phyloP scores from a whole-genome alignment of 2,329 filamentous ascomycete genomes.

The Xylaria sp. region DNA sequence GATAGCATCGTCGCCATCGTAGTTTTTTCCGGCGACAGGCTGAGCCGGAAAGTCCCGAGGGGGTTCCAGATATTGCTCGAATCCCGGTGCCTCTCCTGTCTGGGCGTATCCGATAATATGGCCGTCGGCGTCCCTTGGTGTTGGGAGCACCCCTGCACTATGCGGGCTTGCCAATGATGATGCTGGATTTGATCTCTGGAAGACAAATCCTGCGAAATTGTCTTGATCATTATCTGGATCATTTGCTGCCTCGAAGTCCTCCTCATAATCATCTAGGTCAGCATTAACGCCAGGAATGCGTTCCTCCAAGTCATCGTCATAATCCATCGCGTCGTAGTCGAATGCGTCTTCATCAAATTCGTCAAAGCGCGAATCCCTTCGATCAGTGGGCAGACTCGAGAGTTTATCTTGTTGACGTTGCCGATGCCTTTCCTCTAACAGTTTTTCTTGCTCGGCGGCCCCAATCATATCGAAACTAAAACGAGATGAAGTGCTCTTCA shows the following conservation, averaged over 20 bases:
- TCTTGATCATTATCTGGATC: constrained; percentile 68
- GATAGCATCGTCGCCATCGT: constrained; percentile 39
- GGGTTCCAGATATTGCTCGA: constrained; percentile 37
- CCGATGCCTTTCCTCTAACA: constrained; percentile 78
- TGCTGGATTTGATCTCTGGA: constrained; percentile 64
- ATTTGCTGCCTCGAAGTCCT: constrained; percentile 52
- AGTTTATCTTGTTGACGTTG: constrained; percentile 73
- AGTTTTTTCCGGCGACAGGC: constrained; percentile 19
- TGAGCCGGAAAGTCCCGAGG: constrained; percentile 24
- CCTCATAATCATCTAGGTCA: constrained; percentile 53
- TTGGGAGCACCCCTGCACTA: constrained; percentile 59
- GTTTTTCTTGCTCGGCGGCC: constrained; percentile 73
- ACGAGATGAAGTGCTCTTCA: constrained; percentile 81
- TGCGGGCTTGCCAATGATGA: constrained; percentile 64
- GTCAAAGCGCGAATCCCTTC: constrained; percentile 66
- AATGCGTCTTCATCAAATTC: constrained; percentile 71
- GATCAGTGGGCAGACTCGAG: constrained; percentile 53
- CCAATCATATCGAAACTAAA: constrained; percentile 87
- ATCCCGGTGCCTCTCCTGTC: constrained; percentile 59
- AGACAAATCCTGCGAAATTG: constrained; percentile 70
- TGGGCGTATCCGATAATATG: constrained; percentile 68
- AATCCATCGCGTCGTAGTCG: constrained; percentile 72
- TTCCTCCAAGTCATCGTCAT: constrained; percentile 74
- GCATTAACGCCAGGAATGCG: constrained; percentile 69
- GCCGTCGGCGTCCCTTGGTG: constrained; percentile 66